Evolutionary conservation across 164 flowering plant genomes (phyloP), one percentile per base, ranked within the genome.

Genomic region (Stephania yunnanensis): DNA sequence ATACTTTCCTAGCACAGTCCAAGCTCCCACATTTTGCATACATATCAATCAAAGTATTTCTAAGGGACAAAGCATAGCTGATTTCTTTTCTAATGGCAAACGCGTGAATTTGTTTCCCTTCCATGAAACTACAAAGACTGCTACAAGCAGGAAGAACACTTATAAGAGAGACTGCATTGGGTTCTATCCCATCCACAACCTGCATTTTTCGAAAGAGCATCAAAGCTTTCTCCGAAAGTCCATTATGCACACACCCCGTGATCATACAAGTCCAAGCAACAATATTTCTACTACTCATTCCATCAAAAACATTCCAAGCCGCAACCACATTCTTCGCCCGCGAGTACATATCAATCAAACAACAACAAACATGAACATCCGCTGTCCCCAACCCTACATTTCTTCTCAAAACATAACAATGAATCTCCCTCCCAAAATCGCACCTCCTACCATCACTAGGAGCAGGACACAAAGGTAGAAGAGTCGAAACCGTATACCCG

Each of bases 1-100:
- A 58, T 1, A 58, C 20, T 4, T 2, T n/a, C 65, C 65, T 17
- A 19, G 65, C 65, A 58, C 20, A 19, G n/a, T 19, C 7, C 65
- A 58, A 58, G 65, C n/a, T 78, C 55, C 92, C 95, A 80, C 93
- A 88, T 74, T 90, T 91, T 42, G 94, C 91, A 80, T 90, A 91
- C 97, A 91, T 92, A 81, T 92, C 97, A 19, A 91, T 81, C 36
- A 92, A 80, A 3, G 82, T 88, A 84, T 58, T 58, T 58, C 22
- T 58, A 4, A 58, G 17, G 65, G 65, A 58, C 65, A 58, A 4
- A 6, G 15, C 65, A 58, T 19, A 1, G n/a, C 7, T 58, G 22
- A 58, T 15, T 58, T 58, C 65, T 20, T 58, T 58, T 58, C 65
- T 58, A 58, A 58, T 58, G 3, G 65, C 65, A 58, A 58, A 58